Conservation (phyloP, 306 rosid species). For the Herpetospermum pedunculosum region DNA sequence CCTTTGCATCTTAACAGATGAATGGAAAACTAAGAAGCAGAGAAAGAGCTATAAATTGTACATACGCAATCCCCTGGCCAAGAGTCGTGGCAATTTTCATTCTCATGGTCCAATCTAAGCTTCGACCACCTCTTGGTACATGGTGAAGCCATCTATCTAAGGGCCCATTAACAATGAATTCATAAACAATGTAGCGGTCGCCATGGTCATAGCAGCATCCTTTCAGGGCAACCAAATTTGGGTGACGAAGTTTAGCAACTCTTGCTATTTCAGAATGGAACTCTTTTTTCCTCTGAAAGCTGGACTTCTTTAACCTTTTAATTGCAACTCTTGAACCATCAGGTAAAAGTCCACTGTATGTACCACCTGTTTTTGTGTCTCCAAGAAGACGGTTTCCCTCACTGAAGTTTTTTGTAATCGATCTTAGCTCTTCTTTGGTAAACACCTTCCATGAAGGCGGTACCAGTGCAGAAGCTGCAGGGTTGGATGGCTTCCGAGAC, state of each 20-base stretch:
- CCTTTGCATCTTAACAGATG: neutral
- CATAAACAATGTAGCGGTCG: constrained; percentile 92
- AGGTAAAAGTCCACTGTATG: constrained; percentile 71
- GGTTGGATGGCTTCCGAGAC: constrained; percentile 61
- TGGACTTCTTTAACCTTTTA: constrained; percentile 84
- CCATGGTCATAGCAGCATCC: constrained; percentile 98
- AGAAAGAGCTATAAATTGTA: constrained; percentile 2
- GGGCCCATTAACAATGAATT: constrained; percentile 84
- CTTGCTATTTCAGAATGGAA: constrained; percentile 85
- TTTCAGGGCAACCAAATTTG: constrained; percentile 85
- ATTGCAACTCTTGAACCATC: constrained; percentile 93
- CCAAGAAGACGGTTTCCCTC: constrained; percentile 94
- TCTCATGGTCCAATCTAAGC: constrained; percentile 91
- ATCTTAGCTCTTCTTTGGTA: constrained; percentile 81
- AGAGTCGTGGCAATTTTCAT: constrained; percentile 85
- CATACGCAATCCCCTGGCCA: constrained; percentile 99
- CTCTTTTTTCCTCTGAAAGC: constrained; percentile 88
- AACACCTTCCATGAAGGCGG: constrained; percentile 89
- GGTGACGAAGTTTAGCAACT: constrained; percentile 90
- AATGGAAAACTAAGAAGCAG: neutral
- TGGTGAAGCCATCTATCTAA: constrained; percentile 95
- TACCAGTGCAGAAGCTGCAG: constrained; percentile 50
- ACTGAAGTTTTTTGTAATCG: constrained; percentile 86
- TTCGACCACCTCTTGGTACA: constrained; percentile 94
- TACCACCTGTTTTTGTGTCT: constrained; percentile 90